Evolutionary conservation across 1,139 yeast species (phyloP).

Genomic region (Groenewaldozyma auringiensis): DNA sequence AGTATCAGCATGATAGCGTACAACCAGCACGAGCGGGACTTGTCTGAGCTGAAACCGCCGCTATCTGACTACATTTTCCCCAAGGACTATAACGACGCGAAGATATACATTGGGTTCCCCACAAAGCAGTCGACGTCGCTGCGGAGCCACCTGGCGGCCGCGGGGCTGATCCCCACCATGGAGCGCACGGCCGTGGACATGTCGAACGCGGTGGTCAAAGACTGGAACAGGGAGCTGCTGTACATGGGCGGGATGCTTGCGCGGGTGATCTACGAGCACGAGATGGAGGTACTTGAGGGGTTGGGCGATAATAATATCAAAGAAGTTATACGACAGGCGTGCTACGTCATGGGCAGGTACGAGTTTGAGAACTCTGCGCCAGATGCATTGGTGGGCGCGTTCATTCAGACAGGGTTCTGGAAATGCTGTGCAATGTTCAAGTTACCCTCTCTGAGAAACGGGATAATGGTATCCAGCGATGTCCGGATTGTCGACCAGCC

Average conservation of each 20-base stretch:
- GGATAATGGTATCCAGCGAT: conserved; percentile 27
- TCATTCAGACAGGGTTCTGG: conserved; percentile 34
- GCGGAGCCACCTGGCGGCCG: conserved; percentile 34
- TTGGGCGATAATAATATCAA: conserved; percentile 9
- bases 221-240: conserved; percentile 36
- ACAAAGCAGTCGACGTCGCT: conserved; percentile 37
- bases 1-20: conserved; percentile 30
- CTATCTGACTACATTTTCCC: conserved; percentile 34
- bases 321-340: conserved; percentile 15
- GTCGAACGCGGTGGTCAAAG: conserved; percentile 35
- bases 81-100: conserved; percentile 30
- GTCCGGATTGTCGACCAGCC: conserved; percentile 26
- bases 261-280: conserved; percentile 33
- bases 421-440: conserved; percentile 22
- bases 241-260: conserved; percentile 34
- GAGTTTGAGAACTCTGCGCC: conserved; percentile 32
- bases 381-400: conserved; percentile 31
- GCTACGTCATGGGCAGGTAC: conserved; percentile 27
- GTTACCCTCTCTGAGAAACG: conserved; percentile 29
- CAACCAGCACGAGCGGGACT: conserved; percentile 24
- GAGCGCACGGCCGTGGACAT: conserved; percentile 39
- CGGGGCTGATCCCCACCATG: conserved; percentile 38
- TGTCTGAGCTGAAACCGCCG: conserved; percentile 29
- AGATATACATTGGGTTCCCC: conserved; percentile 37
- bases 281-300: conserved; percentile 20